These are phyloP conservation scores for Penicillium simplicissimum DNA, from an alignment of 495 filamentous ascomycete species.

Conservation along the genomic window DNA sequence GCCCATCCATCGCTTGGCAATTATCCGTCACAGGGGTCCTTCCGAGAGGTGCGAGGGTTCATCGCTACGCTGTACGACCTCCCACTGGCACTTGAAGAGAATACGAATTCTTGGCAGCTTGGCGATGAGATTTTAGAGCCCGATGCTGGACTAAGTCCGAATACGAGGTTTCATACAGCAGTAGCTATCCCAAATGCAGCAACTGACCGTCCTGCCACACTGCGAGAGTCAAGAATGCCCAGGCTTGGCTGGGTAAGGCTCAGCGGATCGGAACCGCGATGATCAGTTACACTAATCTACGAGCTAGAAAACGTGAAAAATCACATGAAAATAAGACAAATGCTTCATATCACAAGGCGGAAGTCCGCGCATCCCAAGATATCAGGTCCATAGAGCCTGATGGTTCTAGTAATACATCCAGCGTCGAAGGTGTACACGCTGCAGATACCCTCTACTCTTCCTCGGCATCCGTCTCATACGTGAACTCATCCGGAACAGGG, in stretches of 20 bases:
- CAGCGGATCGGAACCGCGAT: neutral
- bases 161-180: slow-evolving; percentile 1
- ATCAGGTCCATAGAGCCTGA: slow-evolving; percentile 35
- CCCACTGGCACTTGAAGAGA: neutral
- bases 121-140: neutral
- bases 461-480: slow-evolving; percentile 78
- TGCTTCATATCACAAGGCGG: slow-evolving; percentile 24
- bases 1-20: neutral
- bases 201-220: neutral
- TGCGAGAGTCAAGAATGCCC: neutral
- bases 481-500: slow-evolving; percentile 74
- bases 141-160: neutral
- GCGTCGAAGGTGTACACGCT: slow-evolving; percentile 23
- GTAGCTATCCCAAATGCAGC: neutral
- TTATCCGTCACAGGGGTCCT: neutral
- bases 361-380: slow-evolving; percentile 20
- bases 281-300: neutral
- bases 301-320: neutral
- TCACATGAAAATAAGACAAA: neutral
- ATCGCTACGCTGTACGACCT: neutral
- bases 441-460: slow-evolving; percentile 48
- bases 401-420: slow-evolving; percentile 52
- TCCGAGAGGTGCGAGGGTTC: neutral
- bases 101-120: neutral
- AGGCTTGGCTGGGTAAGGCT: neutral